These are phyloP conservation scores for Trichosporon sp. DNA, from an alignment of 1,284 basidiomycete genomes.

Conservation along the genomic window DNA sequence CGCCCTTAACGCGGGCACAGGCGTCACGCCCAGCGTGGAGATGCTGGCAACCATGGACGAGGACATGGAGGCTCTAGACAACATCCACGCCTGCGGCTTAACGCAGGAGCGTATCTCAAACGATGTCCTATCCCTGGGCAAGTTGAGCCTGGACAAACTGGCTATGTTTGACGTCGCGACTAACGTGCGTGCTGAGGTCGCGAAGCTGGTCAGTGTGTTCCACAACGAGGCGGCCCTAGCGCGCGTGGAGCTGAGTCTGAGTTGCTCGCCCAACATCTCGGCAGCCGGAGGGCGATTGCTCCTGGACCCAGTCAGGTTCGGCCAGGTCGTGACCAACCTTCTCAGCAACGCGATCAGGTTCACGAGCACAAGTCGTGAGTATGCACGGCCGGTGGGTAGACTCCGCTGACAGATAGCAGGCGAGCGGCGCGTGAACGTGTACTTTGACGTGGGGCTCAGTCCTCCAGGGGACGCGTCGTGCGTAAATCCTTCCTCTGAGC, in stretches of 20 bases:
- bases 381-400: constrained; percentile 12
- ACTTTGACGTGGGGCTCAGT: constrained; percentile 45
- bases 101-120: constrained; percentile 58
- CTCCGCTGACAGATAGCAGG: constrained; percentile 30
- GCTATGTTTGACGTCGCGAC: constrained; percentile 54
- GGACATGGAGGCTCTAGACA: constrained; percentile 54
- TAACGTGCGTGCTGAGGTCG: constrained; percentile 47
- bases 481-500: constrained; percentile 33
- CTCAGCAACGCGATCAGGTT: constrained; percentile 53
- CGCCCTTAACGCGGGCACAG: not conserved
- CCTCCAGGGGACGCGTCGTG: constrained; percentile 42
- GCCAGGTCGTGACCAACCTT: constrained; percentile 53
- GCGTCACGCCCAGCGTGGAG: constrained; percentile 36
- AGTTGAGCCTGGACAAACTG: constrained; percentile 56
- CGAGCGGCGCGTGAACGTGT: constrained; percentile 40
- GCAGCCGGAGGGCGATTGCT: constrained; percentile 33
- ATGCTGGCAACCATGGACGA: constrained; percentile 54
- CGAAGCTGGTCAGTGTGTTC: constrained; percentile 54
- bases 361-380: constrained; percentile 42
- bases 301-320: constrained; percentile 51
- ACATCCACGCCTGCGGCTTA: constrained; percentile 55
- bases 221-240: constrained; percentile 56
- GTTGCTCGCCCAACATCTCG: constrained; percentile 27
- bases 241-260: constrained; percentile 42
- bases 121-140: constrained; percentile 57